Evolutionary conservation across 108 stramenopile species (phyloP).

Genomic region (Seminavis robusta): DNA sequence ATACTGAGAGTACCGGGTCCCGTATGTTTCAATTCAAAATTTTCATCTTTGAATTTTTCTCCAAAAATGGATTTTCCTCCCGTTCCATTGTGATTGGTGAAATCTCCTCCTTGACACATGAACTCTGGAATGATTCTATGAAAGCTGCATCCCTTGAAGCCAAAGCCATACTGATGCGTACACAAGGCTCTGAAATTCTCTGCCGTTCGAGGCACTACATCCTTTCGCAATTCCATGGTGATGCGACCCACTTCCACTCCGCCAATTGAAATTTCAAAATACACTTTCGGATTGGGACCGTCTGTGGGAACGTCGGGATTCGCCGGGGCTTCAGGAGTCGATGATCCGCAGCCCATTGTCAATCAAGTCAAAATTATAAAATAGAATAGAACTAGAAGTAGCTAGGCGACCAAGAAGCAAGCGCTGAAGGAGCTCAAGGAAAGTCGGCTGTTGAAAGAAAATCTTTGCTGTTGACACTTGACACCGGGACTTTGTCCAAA

Average conservation of each 20-base stretch:
- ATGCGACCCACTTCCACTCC: conserved; percentile 77
- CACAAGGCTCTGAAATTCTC: conserved; percentile 82
- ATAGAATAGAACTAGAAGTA: too few relatives aligned
- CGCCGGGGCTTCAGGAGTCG: too few relatives aligned
- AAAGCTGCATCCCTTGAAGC: conserved; percentile 91
- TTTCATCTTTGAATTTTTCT: conserved; percentile 85
- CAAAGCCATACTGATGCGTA: conserved; percentile 45
- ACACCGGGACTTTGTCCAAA: too few relatives aligned
- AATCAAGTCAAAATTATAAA: too few relatives aligned
- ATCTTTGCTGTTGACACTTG: too few relatives aligned
- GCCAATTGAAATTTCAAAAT: conserved; percentile 89
- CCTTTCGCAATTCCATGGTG: conserved; percentile 80
- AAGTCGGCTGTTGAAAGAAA: too few relatives aligned
- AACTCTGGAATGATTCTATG: conserved; percentile 95
- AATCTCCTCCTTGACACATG: conserved; percentile 94
- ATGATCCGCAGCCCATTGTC: too few relatives aligned
- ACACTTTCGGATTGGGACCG: conserved; percentile 54
- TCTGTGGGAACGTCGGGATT: too few relatives aligned
- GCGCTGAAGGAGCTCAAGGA: too few relatives aligned
- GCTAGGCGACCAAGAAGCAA: too few relatives aligned
- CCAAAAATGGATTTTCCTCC: conserved; percentile 60
- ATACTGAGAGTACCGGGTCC: conserved; percentile 86
- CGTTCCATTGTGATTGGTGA: conserved; percentile 81
- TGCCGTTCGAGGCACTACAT: conserved; percentile 85
- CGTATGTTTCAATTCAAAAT: conserved; percentile 90